Evolutionary conservation across 805 yeast species (phyloP).

Genomic region (Saccharomycopsis fodiens): DNA sequence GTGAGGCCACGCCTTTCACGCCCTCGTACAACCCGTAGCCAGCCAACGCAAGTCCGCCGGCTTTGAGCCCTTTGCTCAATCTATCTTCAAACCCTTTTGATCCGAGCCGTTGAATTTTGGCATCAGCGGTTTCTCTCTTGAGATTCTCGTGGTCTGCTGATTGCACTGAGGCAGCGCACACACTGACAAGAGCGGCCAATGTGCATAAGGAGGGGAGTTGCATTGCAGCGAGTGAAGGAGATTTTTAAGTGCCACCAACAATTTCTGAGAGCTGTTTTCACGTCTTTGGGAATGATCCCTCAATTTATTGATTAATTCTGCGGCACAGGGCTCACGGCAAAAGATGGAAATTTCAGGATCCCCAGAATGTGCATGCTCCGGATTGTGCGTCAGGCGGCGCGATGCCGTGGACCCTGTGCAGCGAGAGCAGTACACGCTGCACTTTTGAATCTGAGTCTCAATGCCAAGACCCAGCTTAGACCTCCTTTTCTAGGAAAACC

Average conservation of each 20-base stretch:
- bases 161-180: not conserved
- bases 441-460: too few species aligned
- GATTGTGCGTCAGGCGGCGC: not conserved
- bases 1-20: not conserved
- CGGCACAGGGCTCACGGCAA: not conserved
- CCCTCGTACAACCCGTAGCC: not conserved
- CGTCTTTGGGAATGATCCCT: too few species aligned
- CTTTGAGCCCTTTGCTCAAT: not conserved
- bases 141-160: too few species aligned
- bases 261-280: too few species aligned
- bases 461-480: too few species aligned
- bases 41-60: conserved; percentile 1
- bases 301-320: too few species aligned
- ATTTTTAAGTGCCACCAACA: too few species aligned
- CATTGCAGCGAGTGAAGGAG: too few species aligned
- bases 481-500: too few species aligned
- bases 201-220: too few species aligned
- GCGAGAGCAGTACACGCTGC: too few species aligned
- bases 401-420: too few species aligned
- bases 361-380: not conserved
- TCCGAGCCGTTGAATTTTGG: not conserved
- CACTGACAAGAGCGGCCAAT: not conserved
- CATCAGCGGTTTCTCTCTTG: not conserved
- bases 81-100: not conserved
- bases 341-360: not conserved